Percentiles rank a stretch among this genome's conserved stretches.
These are phyloP conservation scores for Trifolium fragiferum DNA, from an alignment of 306 rosid genomes.

Conservation along the genomic window DNA sequence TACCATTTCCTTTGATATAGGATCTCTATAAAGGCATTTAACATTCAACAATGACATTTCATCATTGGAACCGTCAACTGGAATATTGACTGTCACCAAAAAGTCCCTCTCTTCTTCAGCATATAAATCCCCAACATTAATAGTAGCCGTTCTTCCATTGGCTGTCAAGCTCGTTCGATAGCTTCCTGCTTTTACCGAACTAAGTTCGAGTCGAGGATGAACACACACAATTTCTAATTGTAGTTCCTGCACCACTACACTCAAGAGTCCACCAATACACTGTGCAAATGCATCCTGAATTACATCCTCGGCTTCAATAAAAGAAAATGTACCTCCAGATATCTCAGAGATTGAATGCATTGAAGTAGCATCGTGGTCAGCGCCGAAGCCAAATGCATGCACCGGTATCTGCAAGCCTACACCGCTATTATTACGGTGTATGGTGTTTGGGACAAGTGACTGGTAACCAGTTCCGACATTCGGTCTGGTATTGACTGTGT, in stretches of 20 bases:
- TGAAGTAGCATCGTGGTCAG: constrained; percentile 85
- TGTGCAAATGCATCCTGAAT: constrained; percentile 99
- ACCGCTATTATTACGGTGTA: constrained; percentile 53
- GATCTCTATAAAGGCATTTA: constrained; percentile 64
- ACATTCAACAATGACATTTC: constrained; percentile 76
- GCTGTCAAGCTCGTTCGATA: constrained; percentile 61
- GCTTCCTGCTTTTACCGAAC: constrained; percentile 82
- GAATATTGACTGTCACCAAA: constrained; percentile 76
- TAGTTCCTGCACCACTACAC: constrained; percentile 92
- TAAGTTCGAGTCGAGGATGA: constrained; percentile 59
- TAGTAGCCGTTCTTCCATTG: constrained; percentile 65
- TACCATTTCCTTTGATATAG: constrained; percentile 72
- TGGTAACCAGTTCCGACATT: constrained; percentile 58
- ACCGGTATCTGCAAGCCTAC: constrained; percentile 79
- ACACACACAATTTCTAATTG: constrained; percentile 64
- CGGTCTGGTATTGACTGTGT: constrained; percentile 59
- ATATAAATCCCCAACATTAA: constrained; percentile 79
- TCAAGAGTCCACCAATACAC: constrained; percentile 95
- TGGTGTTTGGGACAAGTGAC: constrained; percentile 76
- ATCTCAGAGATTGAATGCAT: constrained; percentile 90
- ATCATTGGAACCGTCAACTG: constrained; percentile 55
- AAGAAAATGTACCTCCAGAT: constrained; percentile 95
- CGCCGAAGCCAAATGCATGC: constrained; percentile 90
- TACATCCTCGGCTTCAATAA: constrained; percentile 87
- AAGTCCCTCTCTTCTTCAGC: constrained; percentile 98